Evolutionary conservation across 441 rosid species (phyloP).

Genomic region (Eruca vesicaria): DNA sequence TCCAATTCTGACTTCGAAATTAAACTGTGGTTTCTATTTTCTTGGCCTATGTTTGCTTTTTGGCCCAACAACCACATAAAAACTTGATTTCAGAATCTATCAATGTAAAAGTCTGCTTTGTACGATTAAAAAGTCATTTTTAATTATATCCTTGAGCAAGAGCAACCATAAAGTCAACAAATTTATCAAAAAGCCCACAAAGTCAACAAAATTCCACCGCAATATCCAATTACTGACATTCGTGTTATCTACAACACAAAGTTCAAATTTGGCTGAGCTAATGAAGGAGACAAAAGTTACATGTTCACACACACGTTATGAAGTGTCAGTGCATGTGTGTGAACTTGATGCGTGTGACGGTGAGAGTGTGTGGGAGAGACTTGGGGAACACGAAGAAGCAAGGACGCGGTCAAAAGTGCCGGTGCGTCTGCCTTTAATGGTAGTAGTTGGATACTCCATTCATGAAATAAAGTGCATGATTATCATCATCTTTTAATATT

Average conservation of each 20-base stretch:
- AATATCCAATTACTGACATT: background rate
- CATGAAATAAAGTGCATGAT: constrained; percentile 3
- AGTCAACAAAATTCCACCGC: constrained; percentile 13
- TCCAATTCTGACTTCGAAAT: background rate
- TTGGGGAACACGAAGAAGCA: constrained; percentile 28
- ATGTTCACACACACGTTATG: constrained; percentile 24
- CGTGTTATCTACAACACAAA: background rate
- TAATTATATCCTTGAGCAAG: background rate
- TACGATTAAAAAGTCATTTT: background rate
- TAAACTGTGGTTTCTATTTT: background rate
- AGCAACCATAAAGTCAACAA: background rate
- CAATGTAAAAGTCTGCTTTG: background rate
- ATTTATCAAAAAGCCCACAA: background rate
- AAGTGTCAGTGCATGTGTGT: constrained; percentile 6
- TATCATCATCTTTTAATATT: background rate
- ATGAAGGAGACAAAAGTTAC: constrained; percentile 7
- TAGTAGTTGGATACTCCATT: constrained; percentile 29
- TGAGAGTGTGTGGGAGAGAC: constrained; percentile 23
- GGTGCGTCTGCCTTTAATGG: constrained; percentile 32
- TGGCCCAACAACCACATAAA: background rate
- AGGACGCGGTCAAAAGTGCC: constrained; percentile 34
- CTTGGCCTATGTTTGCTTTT: background rate
- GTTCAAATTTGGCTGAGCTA: constrained; percentile 9
- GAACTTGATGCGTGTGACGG: constrained; percentile 23
- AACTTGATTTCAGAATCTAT: background rate